Percentiles rank a stretch among this genome's conserved stretches.
Evolutionary conservation across 2,329 filamentous ascomycete species (phyloP).

Genomic region (Verticillium nubilum): DNA sequence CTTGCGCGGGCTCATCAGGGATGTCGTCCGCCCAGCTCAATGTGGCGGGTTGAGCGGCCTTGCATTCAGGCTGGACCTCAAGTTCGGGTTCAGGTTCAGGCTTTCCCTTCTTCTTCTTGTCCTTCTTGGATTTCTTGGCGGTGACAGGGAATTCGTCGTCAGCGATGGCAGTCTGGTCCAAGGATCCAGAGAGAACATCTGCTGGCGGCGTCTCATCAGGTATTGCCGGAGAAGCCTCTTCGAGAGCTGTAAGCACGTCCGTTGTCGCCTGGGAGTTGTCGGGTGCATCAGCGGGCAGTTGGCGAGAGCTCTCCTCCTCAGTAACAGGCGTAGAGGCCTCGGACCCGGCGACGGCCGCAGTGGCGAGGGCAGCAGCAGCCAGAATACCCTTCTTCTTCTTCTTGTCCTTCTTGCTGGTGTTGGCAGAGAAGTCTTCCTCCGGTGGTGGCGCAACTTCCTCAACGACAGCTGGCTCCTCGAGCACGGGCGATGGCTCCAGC

Average conservation of each 20-base stretch:
- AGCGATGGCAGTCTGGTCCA: constrained; percentile 6
- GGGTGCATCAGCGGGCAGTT: background rate
- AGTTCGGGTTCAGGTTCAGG: constrained; percentile 12
- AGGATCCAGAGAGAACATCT: background rate
- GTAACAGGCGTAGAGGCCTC: background rate
- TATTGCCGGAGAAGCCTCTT: background rate
- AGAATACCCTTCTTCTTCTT: constrained; percentile 8
- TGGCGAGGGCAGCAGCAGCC: constrained; percentile 1
- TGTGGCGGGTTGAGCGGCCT: background rate
- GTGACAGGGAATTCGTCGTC: constrained; percentile 11
- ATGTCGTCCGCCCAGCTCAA: constrained; percentile 14
- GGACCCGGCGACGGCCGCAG: background rate
- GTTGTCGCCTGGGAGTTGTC: background rate
- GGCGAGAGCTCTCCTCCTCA: background rate
- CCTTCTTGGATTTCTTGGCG: constrained; percentile 7
- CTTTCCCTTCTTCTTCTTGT: constrained; percentile 14
- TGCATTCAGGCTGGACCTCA: background rate
- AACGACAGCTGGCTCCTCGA: background rate
- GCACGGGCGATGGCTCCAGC: background rate
- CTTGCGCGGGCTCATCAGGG: constrained; percentile 18
- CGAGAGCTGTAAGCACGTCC: background rate
- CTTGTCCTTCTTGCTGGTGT: constrained; percentile 7
- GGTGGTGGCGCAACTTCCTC: background rate
- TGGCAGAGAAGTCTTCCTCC: background rate
- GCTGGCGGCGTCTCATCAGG: background rate